Percentiles rank a stretch among this genome's conserved stretches.
These are phyloP conservation scores for Penicillium glabrum DNA, from an alignment of 2,329 filamentous ascomycete genomes.

Conservation along the genomic window DNA sequence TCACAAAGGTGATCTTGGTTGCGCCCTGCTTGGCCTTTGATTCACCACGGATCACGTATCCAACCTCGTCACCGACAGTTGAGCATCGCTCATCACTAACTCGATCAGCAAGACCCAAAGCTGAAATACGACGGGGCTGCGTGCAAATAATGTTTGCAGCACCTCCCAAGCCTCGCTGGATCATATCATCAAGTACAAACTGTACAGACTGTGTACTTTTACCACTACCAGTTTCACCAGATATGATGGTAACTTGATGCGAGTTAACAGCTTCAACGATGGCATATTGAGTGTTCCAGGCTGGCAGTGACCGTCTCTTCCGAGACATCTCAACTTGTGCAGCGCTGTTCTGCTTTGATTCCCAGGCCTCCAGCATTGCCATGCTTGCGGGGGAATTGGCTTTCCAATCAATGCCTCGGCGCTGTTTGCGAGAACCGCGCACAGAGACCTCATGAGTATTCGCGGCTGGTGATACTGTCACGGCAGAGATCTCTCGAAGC, in stretches of 20 bases:
- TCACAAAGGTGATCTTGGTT: constrained; percentile 93
- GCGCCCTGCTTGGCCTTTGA: constrained; percentile 67
- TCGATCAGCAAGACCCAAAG: constrained; percentile 87
- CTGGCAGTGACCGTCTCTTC: constrained; percentile 73
- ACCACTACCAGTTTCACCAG: constrained; percentile 92
- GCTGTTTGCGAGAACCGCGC: constrained; percentile 41
- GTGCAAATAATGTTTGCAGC: constrained; percentile 91
- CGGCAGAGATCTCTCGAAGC: constrained; percentile 79
- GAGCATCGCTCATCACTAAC: constrained; percentile 89
- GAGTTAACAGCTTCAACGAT: constrained; percentile 73
- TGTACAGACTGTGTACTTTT: constrained; percentile 98
- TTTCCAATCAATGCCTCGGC: constrained; percentile 64
- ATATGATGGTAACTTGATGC: constrained; percentile 92
- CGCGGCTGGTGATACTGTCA: constrained; percentile 55
- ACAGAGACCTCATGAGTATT: constrained; percentile 24
- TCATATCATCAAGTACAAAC: constrained; percentile 90
- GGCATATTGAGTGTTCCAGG: constrained; percentile 77
- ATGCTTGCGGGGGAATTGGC: constrained; percentile 59
- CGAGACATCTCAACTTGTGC: constrained; percentile 73
- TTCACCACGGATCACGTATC: constrained; percentile 89
- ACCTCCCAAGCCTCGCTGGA: constrained; percentile 70
- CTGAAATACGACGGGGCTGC: constrained; percentile 91
- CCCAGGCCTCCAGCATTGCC: constrained; percentile 64
- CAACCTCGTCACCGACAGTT: constrained; percentile 80
- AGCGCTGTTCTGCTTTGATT: constrained; percentile 62